Evolutionary conservation across 2,329 filamentous ascomycete species (phyloP).

Genomic region (Parastagonospora avenae): DNA sequence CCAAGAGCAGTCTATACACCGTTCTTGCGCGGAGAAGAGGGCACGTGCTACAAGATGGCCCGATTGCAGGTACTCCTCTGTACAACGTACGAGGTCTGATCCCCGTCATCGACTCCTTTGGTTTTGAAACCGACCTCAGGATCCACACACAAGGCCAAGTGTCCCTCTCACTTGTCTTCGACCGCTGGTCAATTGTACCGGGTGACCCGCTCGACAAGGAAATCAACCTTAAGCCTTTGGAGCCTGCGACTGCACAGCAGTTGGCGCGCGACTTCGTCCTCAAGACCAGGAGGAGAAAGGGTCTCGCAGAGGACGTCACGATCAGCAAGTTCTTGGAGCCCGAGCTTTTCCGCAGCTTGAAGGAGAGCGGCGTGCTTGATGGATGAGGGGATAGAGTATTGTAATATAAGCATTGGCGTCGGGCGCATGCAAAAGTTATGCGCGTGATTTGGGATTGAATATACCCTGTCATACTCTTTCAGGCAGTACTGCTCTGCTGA

Average conservation of each 20-base stretch:
- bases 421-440: not conserved
- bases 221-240: conserved; percentile 79
- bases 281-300: conserved; percentile 93
- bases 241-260: conserved; percentile 85
- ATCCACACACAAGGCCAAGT: conserved; percentile 96
- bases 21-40: conserved; percentile 86
- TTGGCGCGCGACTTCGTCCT: conserved; percentile 95
- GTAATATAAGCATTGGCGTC: conserved; percentile 18
- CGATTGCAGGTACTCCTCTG: conserved; percentile 90
- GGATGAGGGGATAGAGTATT: conserved; percentile 37
- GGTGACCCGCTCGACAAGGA: conserved; percentile 92
- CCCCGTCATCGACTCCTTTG: conserved; percentile 96
- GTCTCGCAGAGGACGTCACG: conserved; percentile 90
- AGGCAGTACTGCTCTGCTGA: too few relatives aligned
- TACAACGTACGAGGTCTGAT: conserved; percentile 91
- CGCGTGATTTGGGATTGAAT: too few relatives aligned
- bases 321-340: conserved; percentile 96
- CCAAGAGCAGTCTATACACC: conserved; percentile 87
- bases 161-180: conserved; percentile 89
- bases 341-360: conserved; percentile 85
- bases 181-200: conserved; percentile 93
- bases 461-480: too few relatives aligned
- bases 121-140: conserved; percentile 95
- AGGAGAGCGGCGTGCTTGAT: conserved; percentile 86
- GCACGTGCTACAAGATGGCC: conserved; percentile 92